Evolutionary conservation across 768 basidiomycete species (phyloP).

Genomic region (Suillus subaureus): DNA sequence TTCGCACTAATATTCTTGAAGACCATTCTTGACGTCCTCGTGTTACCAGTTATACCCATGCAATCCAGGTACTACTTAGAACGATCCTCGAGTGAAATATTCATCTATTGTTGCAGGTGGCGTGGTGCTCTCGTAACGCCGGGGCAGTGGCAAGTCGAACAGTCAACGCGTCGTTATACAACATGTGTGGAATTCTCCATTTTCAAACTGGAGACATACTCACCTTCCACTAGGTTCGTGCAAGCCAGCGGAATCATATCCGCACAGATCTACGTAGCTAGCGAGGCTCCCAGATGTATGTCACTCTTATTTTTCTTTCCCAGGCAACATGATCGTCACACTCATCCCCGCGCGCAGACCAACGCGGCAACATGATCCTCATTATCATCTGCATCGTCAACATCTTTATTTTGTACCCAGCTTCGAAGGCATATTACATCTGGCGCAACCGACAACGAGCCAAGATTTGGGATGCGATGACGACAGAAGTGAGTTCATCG

Average conservation of each 20-base stretch:
- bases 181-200: conserved; percentile 40
- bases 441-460: conserved; percentile 60
- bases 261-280: conserved; percentile 57
- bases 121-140: conserved; percentile 61
- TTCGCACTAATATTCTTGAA: conserved; percentile 10
- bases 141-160: conserved; percentile 62
- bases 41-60: conserved; percentile 44
- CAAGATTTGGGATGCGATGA: conserved; percentile 61
- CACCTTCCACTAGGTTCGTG: conserved; percentile 34
- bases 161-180: conserved; percentile 61
- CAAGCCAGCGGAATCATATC: conserved; percentile 48
- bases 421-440: conserved; percentile 55
- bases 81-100: background rate
- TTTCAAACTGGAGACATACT: background rate
- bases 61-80: conserved; percentile 40
- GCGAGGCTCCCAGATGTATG: conserved; percentile 60
- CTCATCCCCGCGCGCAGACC: conserved; percentile 36
- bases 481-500: conserved; percentile 38
- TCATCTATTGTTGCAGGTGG: conserved; percentile 35
- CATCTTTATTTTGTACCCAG: conserved; percentile 53
- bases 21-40: conserved; percentile 12
- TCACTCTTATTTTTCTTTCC: background rate
- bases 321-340: background rate
- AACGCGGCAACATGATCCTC: conserved; percentile 58
- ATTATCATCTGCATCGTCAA: conserved; percentile 55